Evolutionary conservation across 352 stramenopile genomes (phyloP).

Genomic region (Pythium rishiriense): DNA sequence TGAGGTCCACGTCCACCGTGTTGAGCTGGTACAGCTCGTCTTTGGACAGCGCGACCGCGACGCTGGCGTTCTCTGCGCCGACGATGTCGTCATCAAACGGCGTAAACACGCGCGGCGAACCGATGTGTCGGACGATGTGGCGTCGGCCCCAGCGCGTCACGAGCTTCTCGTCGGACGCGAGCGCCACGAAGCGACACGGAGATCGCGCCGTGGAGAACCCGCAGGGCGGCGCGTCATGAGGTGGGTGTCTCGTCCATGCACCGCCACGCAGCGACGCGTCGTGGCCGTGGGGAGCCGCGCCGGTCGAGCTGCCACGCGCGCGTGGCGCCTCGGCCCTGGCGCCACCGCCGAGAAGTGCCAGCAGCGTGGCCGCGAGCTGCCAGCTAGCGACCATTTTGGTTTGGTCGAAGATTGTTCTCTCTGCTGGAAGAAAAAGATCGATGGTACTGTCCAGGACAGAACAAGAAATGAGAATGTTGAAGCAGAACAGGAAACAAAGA

Average conservation of each 20-base stretch:
- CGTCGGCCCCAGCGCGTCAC: neutral
- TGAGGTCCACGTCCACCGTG: conserved; percentile 20
- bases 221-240: conserved; percentile 3
- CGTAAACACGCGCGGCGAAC: neutral
- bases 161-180: neutral
- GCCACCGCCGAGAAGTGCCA: neutral
- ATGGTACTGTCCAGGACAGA: neutral
- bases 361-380: neutral
- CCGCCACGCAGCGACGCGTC: conserved; percentile 8
- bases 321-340: neutral
- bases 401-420: neutral
- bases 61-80: neutral
- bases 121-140: neutral
- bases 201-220: conserved; percentile 2
- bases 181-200: conserved; percentile 1
- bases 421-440: neutral
- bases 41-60: conserved; percentile 20
- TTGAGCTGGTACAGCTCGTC: conserved; percentile 15
- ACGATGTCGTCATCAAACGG: conserved; percentile 6
- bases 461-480: neutral
- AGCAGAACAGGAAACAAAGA: neutral
- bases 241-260: conserved; percentile 9
- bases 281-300: neutral
- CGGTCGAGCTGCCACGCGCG: neutral
- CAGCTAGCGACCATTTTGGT: neutral